These are phyloP conservation scores for Eleusine coracana DNA, from an alignment of 176 grass and related monocot genomes.

Conservation along the genomic window DNA sequence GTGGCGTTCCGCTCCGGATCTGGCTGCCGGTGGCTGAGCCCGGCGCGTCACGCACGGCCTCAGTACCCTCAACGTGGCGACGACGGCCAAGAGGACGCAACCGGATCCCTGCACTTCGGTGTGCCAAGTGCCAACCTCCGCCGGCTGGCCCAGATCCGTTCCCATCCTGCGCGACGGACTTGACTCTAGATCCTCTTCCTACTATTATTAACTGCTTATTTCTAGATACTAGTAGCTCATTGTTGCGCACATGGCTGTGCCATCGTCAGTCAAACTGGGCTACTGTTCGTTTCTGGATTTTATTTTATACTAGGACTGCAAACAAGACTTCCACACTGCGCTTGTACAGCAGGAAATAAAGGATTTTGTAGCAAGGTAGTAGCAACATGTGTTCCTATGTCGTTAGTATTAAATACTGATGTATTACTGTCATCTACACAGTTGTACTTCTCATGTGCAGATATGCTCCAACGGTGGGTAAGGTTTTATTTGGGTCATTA, in stretches of 20 bases:
- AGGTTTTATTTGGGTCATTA: neutral
- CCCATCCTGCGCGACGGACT: neutral
- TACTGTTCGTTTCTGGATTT: neutral
- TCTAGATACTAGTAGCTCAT: neutral
- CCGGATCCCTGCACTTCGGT: neutral
- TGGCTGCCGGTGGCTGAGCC: too few relatives aligned
- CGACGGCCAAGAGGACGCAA: neutral
- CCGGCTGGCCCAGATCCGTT: slow-evolving; percentile 35
- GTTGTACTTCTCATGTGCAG: neutral
- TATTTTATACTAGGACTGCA: neutral
- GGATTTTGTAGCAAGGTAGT: neutral
- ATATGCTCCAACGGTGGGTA: neutral
- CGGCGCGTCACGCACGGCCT: too few relatives aligned
- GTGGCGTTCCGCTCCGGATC: too few relatives aligned
- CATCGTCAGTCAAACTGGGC: neutral
- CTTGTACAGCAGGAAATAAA: neutral
- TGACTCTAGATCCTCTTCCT: neutral
- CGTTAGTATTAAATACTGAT: neutral
- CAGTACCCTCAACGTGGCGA: too few relatives aligned
- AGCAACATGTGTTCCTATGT: slow-evolving; percentile 1
- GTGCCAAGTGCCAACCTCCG: neutral
- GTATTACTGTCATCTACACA: neutral
- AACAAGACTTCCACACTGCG: neutral
- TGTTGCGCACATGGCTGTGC: neutral
- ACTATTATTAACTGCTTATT: neutral